These are phyloP conservation scores for Aphanomyces astaci DNA, from an alignment of 352 stramenopile species.

Conservation along the genomic window DNA sequence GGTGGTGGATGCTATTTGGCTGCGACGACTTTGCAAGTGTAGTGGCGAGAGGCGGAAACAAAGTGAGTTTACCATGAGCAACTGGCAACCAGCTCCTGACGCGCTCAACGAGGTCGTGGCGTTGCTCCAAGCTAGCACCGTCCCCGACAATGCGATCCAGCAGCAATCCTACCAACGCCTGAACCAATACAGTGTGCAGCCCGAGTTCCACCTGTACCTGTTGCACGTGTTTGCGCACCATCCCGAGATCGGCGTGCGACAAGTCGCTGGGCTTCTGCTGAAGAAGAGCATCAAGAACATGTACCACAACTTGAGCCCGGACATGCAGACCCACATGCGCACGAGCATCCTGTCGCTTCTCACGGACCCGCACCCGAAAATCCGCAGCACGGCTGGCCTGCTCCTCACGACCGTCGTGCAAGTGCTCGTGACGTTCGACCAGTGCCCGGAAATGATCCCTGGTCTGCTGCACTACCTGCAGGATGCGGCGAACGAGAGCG, in stretches of 20 bases:
- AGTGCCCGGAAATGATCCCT: constrained; percentile 84
- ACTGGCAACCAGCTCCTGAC: constrained; percentile 69
- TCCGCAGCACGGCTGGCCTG: constrained; percentile 67
- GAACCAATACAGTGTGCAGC: constrained; percentile 82
- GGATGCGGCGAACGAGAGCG: constrained; percentile 46
- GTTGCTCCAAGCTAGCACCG: constrained; percentile 69
- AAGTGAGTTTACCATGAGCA: constrained; percentile 29
- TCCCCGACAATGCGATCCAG: constrained; percentile 81
- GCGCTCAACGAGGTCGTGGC: constrained; percentile 70
- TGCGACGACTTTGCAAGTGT: background rate
- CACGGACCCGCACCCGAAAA: constrained; percentile 47
- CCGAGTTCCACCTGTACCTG: constrained; percentile 86
- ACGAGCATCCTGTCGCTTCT: constrained; percentile 65
- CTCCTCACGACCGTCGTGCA: constrained; percentile 82
- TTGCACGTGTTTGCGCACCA: constrained; percentile 65
- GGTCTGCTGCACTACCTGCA: constrained; percentile 53
- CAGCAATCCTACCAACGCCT: constrained; percentile 72
- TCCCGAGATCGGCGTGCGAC: constrained; percentile 51
- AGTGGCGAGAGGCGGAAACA: background rate
- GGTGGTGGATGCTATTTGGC: background rate
- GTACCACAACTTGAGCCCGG: constrained; percentile 40
- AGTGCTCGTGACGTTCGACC: constrained; percentile 80
- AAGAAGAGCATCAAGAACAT: constrained; percentile 83
- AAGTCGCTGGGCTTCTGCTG: constrained; percentile 71
- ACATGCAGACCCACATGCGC: constrained; percentile 76